Evolutionary conservation across 2,329 filamentous ascomycete genomes (phyloP).

Genomic region (Cladosporium sp.): DNA sequence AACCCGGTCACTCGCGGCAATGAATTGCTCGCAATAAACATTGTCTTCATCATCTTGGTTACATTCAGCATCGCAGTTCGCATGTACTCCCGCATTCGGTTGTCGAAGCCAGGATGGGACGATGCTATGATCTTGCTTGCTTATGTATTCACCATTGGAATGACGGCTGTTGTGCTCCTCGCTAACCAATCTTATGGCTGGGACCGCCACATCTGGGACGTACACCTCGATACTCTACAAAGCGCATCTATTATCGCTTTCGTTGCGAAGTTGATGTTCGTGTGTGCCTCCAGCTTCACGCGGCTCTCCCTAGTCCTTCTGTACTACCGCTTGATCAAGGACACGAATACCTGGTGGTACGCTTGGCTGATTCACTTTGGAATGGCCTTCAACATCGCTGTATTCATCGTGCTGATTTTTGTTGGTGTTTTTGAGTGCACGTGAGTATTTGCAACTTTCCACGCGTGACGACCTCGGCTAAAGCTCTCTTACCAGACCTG

Average conservation of each 20-base stretch:
- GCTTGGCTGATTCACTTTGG: slow-evolving; percentile 35
- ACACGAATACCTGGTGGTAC: slow-evolving; percentile 35
- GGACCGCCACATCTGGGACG: slow-evolving; percentile 40
- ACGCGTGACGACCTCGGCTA: neutral
- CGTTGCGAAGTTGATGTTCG: slow-evolving; percentile 38
- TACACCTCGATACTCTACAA: slow-evolving; percentile 24
- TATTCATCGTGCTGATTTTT: slow-evolving; percentile 34
- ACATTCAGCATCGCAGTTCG: slow-evolving; percentile 32
- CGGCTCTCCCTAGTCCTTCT: slow-evolving; percentile 40
- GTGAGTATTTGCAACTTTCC: slow-evolving; percentile 18
- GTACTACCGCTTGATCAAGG: slow-evolving; percentile 40
- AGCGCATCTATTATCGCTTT: slow-evolving; percentile 35
- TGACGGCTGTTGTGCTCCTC: slow-evolving; percentile 35
- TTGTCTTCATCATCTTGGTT: slow-evolving; percentile 34
- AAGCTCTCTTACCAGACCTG: slow-evolving; percentile 24
- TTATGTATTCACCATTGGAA: slow-evolving; percentile 34
- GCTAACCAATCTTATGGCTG: slow-evolving; percentile 38
- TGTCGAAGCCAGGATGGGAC: slow-evolving; percentile 39
- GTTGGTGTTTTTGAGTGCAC: slow-evolving; percentile 36
- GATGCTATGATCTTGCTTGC: slow-evolving; percentile 38
- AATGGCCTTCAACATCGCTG: slow-evolving; percentile 31
- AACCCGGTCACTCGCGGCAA: slow-evolving; percentile 36
- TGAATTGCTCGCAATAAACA: slow-evolving; percentile 35
- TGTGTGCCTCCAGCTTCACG: slow-evolving; percentile 37
- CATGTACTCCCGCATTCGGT: slow-evolving; percentile 36